Conservation (phyloP, 2,329 filamentous ascomycete genomes). For the Sporothrix schenckii region DNA sequence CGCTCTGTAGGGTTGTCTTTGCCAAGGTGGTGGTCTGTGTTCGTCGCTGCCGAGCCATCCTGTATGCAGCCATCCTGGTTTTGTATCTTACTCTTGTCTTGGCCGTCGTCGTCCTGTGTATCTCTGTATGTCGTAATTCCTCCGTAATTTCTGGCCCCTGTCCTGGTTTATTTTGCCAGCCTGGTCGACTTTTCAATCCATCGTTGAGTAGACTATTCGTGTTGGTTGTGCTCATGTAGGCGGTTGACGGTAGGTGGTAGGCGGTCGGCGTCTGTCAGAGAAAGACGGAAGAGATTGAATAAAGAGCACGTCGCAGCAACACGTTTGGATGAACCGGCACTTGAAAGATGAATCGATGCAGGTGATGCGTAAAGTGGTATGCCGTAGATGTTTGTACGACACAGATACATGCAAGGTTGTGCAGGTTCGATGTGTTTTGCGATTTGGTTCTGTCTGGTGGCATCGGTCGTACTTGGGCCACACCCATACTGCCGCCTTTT, state of each 20-base stretch:
- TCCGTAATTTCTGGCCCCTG: no score
- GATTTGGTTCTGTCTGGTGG: neutral
- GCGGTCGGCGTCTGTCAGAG: neutral
- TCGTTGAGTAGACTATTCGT: neutral
- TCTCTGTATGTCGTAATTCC: no score
- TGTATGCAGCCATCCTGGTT: no score
- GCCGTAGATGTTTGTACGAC: neutral
- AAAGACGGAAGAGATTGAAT: neutral
- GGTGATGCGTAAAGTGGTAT: neutral
- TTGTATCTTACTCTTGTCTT: neutral
- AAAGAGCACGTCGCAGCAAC: no score
- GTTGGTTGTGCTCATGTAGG: neutral
- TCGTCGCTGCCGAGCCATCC: no score
- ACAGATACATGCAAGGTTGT: neutral
- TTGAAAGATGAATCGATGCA: slow-evolving; percentile 15
- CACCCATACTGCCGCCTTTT: no score
- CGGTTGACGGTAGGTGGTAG: no score
- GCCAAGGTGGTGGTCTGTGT: no score
- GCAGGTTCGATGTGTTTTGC: neutral
- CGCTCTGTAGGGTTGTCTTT: no score
- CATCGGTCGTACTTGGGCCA: no score
- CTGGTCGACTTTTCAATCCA: neutral
- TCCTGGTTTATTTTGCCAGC: neutral
- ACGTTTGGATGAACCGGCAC: neutral
- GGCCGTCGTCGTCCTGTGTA: neutral